Conservation (phyloP, 805 yeast species). For the Candida verbasci region DNA sequence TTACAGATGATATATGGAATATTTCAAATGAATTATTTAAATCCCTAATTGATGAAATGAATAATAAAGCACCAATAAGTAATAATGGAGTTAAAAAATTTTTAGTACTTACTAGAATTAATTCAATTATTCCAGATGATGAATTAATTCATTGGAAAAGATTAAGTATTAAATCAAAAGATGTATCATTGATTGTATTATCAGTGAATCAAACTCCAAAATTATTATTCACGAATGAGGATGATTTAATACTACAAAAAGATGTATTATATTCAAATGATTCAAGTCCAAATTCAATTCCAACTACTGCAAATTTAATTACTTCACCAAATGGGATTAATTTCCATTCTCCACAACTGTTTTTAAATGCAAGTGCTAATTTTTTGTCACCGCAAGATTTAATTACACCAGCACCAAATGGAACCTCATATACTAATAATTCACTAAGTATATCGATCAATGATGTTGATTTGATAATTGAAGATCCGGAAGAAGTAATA, state of each 20-base stretch:
- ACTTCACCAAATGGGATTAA: slow-evolving; percentile 29
- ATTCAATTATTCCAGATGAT: slow-evolving; percentile 76
- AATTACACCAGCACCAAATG: slow-evolving; percentile 4
- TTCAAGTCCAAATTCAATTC: slow-evolving; percentile 19
- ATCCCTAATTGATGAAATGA: slow-evolving; percentile 28
- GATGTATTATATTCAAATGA: slow-evolving; percentile 5
- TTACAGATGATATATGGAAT: slow-evolving; percentile 65
- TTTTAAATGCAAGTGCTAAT: slow-evolving; percentile 26
- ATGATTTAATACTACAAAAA: no score
- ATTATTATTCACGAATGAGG: slow-evolving; percentile 23
- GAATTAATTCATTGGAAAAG: slow-evolving; percentile 78
- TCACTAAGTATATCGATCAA: background rate
- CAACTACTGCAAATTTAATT: slow-evolving; percentile 14
- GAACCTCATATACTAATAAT: background rate
- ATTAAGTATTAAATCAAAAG: slow-evolving; percentile 53
- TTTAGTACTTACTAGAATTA: slow-evolving; percentile 63
- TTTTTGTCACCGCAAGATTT: slow-evolving; percentile 26
- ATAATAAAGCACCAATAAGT: slow-evolving; percentile 25
- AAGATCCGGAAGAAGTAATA: slow-evolving; percentile 47
- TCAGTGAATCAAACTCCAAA: slow-evolving; percentile 63
- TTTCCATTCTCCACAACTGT: slow-evolving; percentile 37
- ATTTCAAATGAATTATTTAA: slow-evolving; percentile 47
- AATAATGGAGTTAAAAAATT: slow-evolving; percentile 48
- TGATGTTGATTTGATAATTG: slow-evolving; percentile 27
- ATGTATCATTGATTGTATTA: slow-evolving; percentile 61